Base-by-base conservation (phyloP, 192 early-diverging fungal genomes). In the Coemansia sp. region DNA sequence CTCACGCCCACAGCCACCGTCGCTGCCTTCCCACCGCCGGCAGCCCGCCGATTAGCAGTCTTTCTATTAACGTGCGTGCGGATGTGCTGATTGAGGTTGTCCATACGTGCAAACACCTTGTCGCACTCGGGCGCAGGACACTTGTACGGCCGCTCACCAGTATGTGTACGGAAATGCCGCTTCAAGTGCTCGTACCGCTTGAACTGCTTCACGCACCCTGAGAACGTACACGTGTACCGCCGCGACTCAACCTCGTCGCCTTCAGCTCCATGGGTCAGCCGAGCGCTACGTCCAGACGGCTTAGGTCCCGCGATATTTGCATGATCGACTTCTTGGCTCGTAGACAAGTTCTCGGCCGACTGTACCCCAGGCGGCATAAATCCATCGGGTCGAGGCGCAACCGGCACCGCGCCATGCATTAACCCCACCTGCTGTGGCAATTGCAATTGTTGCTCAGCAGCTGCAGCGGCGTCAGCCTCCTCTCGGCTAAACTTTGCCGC, bases 101-200 rank as follows among this genome's bases (percentile, higher is more conserved):
- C 92, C 38, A 88, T 89, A n/a, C 91, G 86, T 30, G 90, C 89
- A 84, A 93, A 93, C 43, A 76, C 83, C 68, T 91, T 92, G 33
- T 77, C 87, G 61, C 92, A 93, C 42, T 85, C 90, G 10, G 85
- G 79, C 3, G 87, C 83, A 9, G 72, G 70, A 62, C 92, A 93
- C 43, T 84, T 71, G 80, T 90, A 92, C 1, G 92, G 92, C 53
- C 87, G 85, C 73, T 93, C 92, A 35, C 92, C 92, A 14, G 90
- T 93, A 67, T 93, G 91, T 0, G 88, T 91, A 3, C 89, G 86
- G 52, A 89, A 82, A 69, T 93, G 92, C 33, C 91, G 86, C 53
- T 88, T 92, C 71, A 91, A 85, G 63, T 93, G 91, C 74, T 91
- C 91, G 14, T 90, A 81, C 33, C 91, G 89, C 55, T 88, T 86